Base-by-base conservation (phyloP, 176 grass and related monocot genomes). In the Musa beccarii region DNA sequence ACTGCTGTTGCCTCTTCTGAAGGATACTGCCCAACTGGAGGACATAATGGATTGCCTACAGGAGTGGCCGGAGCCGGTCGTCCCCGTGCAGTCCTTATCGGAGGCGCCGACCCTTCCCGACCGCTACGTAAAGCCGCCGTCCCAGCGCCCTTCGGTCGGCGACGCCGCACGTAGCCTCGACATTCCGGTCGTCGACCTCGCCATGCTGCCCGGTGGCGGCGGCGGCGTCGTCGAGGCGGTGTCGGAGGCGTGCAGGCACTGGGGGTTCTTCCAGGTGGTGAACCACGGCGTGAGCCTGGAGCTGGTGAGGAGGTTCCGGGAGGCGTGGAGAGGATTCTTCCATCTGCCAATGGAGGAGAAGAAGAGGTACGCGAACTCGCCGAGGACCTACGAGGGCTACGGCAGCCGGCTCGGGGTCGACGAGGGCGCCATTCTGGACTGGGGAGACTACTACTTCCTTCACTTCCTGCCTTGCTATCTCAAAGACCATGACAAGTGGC, bases 221-320 rank as follows among this genome's bases (percentile, higher is more conserved):
- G 89, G 69, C 20, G 80, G 55, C 51, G 72, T 69, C 2, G 65
- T 57, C 22, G 59, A 59, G 26, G 89, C 89, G n/a, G 76, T 96
- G 59, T 54, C 56, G 51, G 69, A 72, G 10, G 92, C 89, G 51
- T 86, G 89, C 75, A 71, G 71, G 13, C 84, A 92, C 80, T 96
- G 89, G 92, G 92, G 92, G 0, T 92, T 96, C 69, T 96, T 96
- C 76, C 92, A 96, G 80, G 89, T 78, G 49, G 89, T 96, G n/a
- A 96, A 96, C 84, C 92, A 96, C 70, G 92, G 92, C 16, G 80
- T 96, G 61, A 13, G 66, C 0, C 84, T 76, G 2, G 82, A 83
- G 75, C 82, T 89, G 67, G 77, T 96, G 19, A 70, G 75, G 63
- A 11, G 56, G 22, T 84, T 83, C 5, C 75, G 79, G 25, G 80